phyloP scores from a whole-genome alignment of 2,329 filamentous ascomycete genomes.

The Microsporum ferrugineum region DNA sequence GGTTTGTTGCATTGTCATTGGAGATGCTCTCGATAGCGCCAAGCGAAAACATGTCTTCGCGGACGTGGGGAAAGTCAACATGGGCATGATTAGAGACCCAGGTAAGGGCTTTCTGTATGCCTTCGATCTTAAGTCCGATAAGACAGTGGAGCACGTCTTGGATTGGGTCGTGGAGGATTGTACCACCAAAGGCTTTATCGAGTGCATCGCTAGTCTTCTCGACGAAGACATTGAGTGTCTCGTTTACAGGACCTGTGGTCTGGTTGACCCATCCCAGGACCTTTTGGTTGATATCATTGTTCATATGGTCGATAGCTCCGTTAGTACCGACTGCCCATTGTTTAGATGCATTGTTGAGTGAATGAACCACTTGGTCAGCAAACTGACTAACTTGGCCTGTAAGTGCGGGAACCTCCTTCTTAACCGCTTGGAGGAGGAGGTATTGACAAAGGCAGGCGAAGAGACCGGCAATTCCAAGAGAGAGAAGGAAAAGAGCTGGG shows the following conservation, averaged over 20 bases:
- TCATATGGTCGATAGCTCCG: slow-evolving; percentile 52
- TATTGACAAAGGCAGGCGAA: slow-evolving; percentile 74
- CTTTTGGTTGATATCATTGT: slow-evolving; percentile 66
- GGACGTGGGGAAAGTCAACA: slow-evolving; percentile 65
- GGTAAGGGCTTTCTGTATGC: slow-evolving; percentile 76
- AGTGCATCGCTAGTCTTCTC: slow-evolving; percentile 63
- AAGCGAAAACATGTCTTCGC: slow-evolving; percentile 69
- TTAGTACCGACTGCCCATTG: slow-evolving; percentile 71
- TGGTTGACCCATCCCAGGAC: slow-evolving; percentile 80
- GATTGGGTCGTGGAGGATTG: slow-evolving; percentile 66
- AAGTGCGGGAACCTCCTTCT: slow-evolving; percentile 65
- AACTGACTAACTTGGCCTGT: slow-evolving; percentile 66
- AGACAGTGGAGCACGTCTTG: slow-evolving; percentile 73
- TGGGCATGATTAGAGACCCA: slow-evolving; percentile 86
- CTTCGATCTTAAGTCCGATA: slow-evolving; percentile 74
- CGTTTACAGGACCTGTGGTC: slow-evolving; percentile 69
- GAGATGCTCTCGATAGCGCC: slow-evolving; percentile 53
- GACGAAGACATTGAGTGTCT: slow-evolving; percentile 73
- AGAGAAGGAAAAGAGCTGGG: slow-evolving; percentile 74
- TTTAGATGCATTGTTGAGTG: slow-evolving; percentile 60
- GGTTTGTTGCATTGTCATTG: slow-evolving; percentile 42
- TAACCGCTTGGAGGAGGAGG: slow-evolving; percentile 59
- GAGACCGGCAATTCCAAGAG: slow-evolving; percentile 68
- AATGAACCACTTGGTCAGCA: slow-evolving; percentile 62
- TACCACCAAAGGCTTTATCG: slow-evolving; percentile 68